These are phyloP conservation scores for Ilyonectria sp. DNA, from an alignment of 2,329 filamentous ascomycete genomes.

Conservation along the genomic window DNA sequence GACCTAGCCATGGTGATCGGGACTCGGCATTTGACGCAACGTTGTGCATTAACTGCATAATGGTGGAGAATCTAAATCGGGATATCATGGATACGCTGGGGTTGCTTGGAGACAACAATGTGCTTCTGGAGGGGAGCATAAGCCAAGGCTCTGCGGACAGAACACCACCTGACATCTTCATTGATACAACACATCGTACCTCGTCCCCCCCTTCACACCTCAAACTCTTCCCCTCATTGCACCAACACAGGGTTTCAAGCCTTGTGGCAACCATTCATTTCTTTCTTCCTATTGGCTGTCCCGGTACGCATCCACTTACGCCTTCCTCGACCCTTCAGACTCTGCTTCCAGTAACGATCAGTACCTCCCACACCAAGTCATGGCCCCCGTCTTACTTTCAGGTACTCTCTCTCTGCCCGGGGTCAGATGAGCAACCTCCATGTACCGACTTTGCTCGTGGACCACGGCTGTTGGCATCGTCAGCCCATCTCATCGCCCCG, in stretches of 20 bases:
- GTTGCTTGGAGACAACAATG: not conserved
- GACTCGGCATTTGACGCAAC: not conserved
- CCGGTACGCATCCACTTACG: not conserved
- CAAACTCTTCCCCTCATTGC: not conserved
- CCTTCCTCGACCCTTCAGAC: not conserved
- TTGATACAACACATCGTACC: not conserved
- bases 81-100: not conserved
- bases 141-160: not conserved
- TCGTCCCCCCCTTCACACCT: constrained; percentile 1
- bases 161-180: constrained; percentile 2
- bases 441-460: not conserved
- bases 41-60: not conserved
- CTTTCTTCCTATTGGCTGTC: not conserved
- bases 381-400: not conserved
- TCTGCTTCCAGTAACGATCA: not conserved
- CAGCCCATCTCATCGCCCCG: not conserved
- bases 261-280: not conserved
- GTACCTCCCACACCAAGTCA: constrained; percentile 1
- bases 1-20: not conserved
- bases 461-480: not conserved
- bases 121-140: not conserved
- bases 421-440: not conserved
- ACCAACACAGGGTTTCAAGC: constrained; percentile 1
- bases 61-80: not conserved
- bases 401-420: not conserved